phyloP scores from a whole-genome alignment of 1,139 yeast genomes.

The Pneumocystis murina region DNA sequence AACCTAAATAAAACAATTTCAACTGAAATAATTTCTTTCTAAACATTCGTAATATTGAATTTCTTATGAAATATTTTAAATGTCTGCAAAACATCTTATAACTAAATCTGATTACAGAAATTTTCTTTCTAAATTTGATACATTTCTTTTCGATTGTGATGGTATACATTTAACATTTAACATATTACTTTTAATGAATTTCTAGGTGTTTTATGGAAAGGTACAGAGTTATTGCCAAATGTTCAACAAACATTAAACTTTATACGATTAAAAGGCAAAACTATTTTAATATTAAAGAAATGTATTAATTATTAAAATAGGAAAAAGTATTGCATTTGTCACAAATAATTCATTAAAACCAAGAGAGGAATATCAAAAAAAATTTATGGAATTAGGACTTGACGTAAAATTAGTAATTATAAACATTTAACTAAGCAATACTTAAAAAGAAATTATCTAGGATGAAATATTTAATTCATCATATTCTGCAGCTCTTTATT shows the following conservation, averaged over 20 bases:
- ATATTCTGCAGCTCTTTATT: slow-evolving; percentile 78
- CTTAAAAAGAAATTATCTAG: slow-evolving; percentile 16
- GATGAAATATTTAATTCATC: slow-evolving; percentile 83
- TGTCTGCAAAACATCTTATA: background rate
- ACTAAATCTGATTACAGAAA: slow-evolving; percentile 12
- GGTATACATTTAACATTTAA: slow-evolving; percentile 27
- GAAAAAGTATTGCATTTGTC: slow-evolving; percentile 68
- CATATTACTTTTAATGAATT: background rate
- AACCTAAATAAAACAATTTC: background rate
- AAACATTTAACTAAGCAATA: background rate
- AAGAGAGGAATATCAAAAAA: slow-evolving; percentile 55
- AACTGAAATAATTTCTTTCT: background rate
- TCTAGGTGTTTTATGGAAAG: slow-evolving; percentile 64
- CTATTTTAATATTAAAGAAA: background rate
- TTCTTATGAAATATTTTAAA: background rate
- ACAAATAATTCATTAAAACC: slow-evolving; percentile 93
- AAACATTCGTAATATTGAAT: background rate
- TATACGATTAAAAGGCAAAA: slow-evolving; percentile 28
- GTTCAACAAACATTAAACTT: slow-evolving; percentile 50
- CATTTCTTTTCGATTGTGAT: slow-evolving; percentile 84
- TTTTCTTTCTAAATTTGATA: slow-evolving; percentile 54
- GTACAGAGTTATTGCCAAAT: slow-evolving; percentile 55
- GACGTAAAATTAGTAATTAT: slow-evolving; percentile 13
- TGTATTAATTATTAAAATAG: slow-evolving; percentile 14
- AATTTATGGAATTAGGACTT: slow-evolving; percentile 64